A percentile compares a stretch with the other conserved stretches of the same genome.
Evolutionary conservation across 2,329 filamentous ascomycete genomes (phyloP).

Genomic region (Chaetomiaceae sp.): DNA sequence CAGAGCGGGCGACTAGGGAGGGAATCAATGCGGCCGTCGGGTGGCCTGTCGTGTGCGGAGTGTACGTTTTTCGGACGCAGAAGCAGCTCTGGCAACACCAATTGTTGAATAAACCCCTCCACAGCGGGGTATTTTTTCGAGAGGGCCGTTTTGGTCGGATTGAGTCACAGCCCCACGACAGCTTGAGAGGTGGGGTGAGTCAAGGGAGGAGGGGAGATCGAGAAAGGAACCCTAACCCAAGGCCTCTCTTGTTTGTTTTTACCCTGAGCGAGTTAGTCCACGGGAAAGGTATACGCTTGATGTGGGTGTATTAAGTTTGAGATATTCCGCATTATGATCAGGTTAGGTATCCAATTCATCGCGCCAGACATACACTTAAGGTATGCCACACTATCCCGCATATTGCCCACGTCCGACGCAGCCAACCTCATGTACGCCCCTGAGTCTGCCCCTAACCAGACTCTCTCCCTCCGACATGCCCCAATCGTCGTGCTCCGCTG

Average conservation of each 20-base stretch:
- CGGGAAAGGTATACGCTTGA: too few species aligned
- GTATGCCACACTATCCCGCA: too few species aligned
- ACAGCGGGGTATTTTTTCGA: constrained; percentile 24
- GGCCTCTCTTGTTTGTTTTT: background rate
- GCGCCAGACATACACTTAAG: too few species aligned
- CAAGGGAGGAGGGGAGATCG: too few species aligned
- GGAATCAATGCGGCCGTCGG: constrained; percentile 8
- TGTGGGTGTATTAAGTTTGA: too few species aligned
- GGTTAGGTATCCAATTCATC: too few species aligned
- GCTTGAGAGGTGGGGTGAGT: constrained; percentile 14
- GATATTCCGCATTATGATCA: too few species aligned
- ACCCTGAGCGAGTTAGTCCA: too few species aligned
- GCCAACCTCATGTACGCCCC: constrained; percentile 32
- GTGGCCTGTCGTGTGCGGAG: constrained; percentile 5
- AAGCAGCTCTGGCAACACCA: constrained; percentile 8
- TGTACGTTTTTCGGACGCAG: constrained; percentile 12
- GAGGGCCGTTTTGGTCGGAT: background rate
- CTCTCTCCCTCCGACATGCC: constrained; percentile 19
- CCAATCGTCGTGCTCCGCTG: constrained; percentile 1
- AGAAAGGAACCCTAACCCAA: constrained; percentile 12
- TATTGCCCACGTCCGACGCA: too few species aligned
- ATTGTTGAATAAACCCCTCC: constrained; percentile 16
- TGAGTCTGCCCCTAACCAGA: constrained; percentile 30
- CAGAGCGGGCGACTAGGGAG: background rate
- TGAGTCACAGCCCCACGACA: constrained; percentile 6